phyloP scores from a whole-genome alignment of 148 eudicot species.

The Fagopyrum tataricum region DNA sequence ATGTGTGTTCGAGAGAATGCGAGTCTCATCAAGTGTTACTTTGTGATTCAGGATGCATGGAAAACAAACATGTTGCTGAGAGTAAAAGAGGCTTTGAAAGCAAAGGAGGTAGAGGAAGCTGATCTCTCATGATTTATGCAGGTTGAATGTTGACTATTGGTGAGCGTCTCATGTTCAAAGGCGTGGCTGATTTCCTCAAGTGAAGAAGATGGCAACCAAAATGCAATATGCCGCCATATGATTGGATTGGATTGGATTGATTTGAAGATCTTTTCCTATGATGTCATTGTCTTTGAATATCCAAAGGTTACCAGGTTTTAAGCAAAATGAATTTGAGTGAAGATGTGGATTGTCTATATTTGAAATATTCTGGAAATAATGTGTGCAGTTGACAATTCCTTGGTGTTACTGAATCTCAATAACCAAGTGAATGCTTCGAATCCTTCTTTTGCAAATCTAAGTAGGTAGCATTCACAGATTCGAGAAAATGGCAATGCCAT shows the following conservation, averaged over 20 bases:
- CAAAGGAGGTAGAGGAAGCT: slow-evolving; percentile 22
- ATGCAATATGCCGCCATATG: too few relatives aligned
- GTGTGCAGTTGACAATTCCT: not conserved
- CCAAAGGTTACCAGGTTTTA: not conserved
- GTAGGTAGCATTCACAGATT: too few relatives aligned
- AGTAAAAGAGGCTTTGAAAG: slow-evolving; percentile 38
- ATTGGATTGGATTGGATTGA: too few relatives aligned
- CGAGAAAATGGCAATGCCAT: too few relatives aligned
- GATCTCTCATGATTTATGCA: slow-evolving; percentile 18
- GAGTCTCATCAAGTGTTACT: not conserved
- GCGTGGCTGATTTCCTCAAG: not conserved
- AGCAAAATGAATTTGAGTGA: not conserved
- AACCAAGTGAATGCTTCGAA: too few relatives aligned
- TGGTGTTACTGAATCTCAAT: not conserved
- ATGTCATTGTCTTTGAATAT: not conserved
- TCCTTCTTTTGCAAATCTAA: too few relatives aligned
- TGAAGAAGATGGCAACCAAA: too few relatives aligned
- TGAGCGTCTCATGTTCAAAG: slow-evolving; percentile 17
- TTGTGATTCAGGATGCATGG: slow-evolving; percentile 37
- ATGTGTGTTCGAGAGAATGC: not conserved
- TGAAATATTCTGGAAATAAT: not conserved
- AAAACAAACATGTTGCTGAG: slow-evolving; percentile 35
- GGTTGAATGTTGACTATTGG: too few relatives aligned
- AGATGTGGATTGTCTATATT: not conserved
- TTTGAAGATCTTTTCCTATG: too few relatives aligned